A percentile compares a stretch with the other conserved stretches of the same genome.
Conservation (phyloP, 306 rosid genomes). For the Medicago truncatula region MtrunA17r5.0-ANR NC_053042.1:18404501-18405000, state of each 20-base stretch:
- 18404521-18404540: too few species aligned
- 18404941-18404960: too few species aligned
- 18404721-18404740: background rate
- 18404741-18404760: slow-evolving; percentile 1
- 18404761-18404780: background rate
- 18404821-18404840: background rate
- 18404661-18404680: too few species aligned
- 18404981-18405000: too few species aligned
- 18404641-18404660: background rate
- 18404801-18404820: slow-evolving; percentile 20
- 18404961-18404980: too few species aligned
- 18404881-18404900: too few species aligned
- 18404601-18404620: background rate
- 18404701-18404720: slow-evolving; percentile 8
- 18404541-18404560: too few species aligned
- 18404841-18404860: background rate
- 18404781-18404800: background rate
- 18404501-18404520: too few species aligned
- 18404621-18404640: background rate
- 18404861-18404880: too few species aligned
- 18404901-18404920: too few species aligned
- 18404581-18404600: background rate
- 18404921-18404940: too few species aligned
- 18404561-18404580: too few species aligned
- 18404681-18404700: background rate